Evolutionary conservation across 805 yeast species (phyloP).

Genomic region (Lipomyces starkeyi): DNA sequence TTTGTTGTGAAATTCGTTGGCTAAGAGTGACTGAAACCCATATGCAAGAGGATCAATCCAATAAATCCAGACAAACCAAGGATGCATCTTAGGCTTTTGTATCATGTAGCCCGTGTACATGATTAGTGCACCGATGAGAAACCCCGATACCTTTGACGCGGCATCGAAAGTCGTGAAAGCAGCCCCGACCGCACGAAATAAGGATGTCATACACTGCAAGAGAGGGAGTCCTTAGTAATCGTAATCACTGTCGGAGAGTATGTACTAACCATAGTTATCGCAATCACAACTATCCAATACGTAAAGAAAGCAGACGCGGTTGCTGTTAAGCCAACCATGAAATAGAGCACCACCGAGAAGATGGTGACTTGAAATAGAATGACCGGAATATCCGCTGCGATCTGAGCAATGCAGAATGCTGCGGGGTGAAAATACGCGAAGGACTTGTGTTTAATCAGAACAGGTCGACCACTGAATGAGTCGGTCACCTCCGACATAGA

Average conservation of each 20-base stretch:
- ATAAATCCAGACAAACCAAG: slow-evolving; percentile 58
- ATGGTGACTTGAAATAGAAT: slow-evolving; percentile 53
- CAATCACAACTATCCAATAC: too few relatives aligned
- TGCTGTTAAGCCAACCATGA: slow-evolving; percentile 58
- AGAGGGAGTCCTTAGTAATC: slow-evolving; percentile 52
- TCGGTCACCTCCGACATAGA: slow-evolving; percentile 61
- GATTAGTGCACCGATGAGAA: slow-evolving; percentile 49
- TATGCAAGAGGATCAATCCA: slow-evolving; percentile 54
- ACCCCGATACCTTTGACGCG: slow-evolving; percentile 56
- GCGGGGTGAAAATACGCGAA: slow-evolving; percentile 62
- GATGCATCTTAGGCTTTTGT: slow-evolving; percentile 27
- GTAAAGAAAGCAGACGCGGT: slow-evolving; percentile 62
- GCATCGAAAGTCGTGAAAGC: slow-evolving; percentile 42
- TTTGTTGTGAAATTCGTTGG: slow-evolving; percentile 53
- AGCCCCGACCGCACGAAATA: slow-evolving; percentile 59
- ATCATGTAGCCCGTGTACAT: slow-evolving; percentile 54
- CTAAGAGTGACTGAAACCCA: slow-evolving; percentile 53
- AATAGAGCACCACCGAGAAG: slow-evolving; percentile 60
- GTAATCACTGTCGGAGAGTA: too few relatives aligned
- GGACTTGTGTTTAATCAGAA: slow-evolving; percentile 60
- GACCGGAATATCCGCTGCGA: slow-evolving; percentile 62
- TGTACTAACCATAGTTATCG: too few relatives aligned
- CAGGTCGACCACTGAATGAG: slow-evolving; percentile 59
- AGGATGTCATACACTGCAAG: slow-evolving; percentile 52
- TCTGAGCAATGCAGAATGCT: slow-evolving; percentile 68